Evolutionary conservation across 768 basidiomycete genomes (phyloP).

Genomic region (Mrakia hoshinonis): DNA sequence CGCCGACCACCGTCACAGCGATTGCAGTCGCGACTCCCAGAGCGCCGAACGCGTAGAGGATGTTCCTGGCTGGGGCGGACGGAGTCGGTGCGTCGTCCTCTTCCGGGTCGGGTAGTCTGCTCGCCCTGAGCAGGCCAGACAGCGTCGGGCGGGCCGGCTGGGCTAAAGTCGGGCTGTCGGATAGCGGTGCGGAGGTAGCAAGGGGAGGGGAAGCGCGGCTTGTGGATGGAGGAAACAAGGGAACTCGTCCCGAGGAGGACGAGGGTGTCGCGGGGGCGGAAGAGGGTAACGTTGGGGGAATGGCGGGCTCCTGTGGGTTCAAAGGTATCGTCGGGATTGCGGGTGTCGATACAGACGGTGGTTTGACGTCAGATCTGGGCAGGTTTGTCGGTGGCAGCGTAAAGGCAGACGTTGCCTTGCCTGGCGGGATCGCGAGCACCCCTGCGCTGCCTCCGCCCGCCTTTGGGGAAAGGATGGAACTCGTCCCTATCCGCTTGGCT

Average conservation of each 20-base stretch:
- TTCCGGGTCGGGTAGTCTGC: conserved; percentile 5
- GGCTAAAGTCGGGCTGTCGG: too few relatives aligned
- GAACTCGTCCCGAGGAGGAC: neutral
- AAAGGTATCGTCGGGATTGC: neutral
- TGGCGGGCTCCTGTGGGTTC: neutral
- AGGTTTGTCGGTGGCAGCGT: neutral
- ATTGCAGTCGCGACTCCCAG: conserved; percentile 10
- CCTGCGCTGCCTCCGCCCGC: neutral
- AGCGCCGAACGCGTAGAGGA: conserved; percentile 9
- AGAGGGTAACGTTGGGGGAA: neutral
- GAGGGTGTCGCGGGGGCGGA: neutral
- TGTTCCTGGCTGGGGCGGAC: neutral
- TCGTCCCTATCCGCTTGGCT: neutral
- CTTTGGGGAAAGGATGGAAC: neutral
- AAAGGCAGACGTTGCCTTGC: neutral
- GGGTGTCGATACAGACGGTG: too few relatives aligned
- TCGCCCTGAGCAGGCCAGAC: neutral
- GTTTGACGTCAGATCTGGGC: too few relatives aligned
- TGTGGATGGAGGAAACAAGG: conserved; percentile 1
- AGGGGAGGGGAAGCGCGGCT: neutral
- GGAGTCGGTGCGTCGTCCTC: conserved; percentile 9
- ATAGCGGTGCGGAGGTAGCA: neutral
- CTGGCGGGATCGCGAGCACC: neutral
- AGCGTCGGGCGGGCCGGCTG: neutral
- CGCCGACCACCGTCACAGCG: neutral